These are phyloP conservation scores for Fusarium siculi DNA, from an alignment of 2,329 filamentous ascomycete genomes.

Conservation along the genomic window DNA sequence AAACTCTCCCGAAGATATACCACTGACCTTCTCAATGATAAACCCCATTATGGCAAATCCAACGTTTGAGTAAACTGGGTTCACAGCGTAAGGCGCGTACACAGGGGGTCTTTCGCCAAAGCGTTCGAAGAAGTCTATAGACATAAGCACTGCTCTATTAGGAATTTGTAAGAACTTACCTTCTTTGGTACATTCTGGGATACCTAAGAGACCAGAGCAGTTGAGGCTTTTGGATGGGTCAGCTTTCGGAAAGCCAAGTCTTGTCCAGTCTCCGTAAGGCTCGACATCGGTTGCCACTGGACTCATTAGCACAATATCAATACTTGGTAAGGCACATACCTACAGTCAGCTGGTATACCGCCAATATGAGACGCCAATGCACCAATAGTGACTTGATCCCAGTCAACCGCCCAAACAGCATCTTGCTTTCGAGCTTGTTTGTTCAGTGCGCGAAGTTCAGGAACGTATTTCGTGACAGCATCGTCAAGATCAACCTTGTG, in stretches of 20 bases:
- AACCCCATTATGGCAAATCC: constrained; percentile 2
- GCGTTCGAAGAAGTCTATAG: background rate
- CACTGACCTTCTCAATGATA: constrained; percentile 18
- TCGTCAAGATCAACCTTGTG: constrained; percentile 4
- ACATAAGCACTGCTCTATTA: no score
- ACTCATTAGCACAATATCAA: fast-evolving
- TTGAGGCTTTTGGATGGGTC: constrained; percentile 8
- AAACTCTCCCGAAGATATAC: constrained; percentile 5
- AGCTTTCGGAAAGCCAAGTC: background rate
- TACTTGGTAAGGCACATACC: fast-evolving
- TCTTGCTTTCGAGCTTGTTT: constrained; percentile 9
- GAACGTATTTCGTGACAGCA: constrained; percentile 14
- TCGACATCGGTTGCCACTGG: constrained; percentile 8
- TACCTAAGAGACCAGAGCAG: constrained; percentile 10
- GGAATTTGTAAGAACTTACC: background rate
- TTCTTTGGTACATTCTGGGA: background rate
- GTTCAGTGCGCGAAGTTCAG: constrained; percentile 7
- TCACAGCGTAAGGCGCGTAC: constrained; percentile 3
- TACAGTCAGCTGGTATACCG: constrained; percentile 7
- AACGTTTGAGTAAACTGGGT: constrained; percentile 1
- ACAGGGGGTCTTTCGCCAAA: constrained; percentile 20
- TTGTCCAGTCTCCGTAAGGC: constrained; percentile 24
- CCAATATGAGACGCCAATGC: constrained; percentile 11
- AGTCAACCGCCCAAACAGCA: constrained; percentile 14
- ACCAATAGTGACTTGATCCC: constrained; percentile 16